Percentiles rank a stretch among this genome's conserved stretches.
phyloP scores from a whole-genome alignment of 306 rosid species.

The Geum urbanum region DNA sequence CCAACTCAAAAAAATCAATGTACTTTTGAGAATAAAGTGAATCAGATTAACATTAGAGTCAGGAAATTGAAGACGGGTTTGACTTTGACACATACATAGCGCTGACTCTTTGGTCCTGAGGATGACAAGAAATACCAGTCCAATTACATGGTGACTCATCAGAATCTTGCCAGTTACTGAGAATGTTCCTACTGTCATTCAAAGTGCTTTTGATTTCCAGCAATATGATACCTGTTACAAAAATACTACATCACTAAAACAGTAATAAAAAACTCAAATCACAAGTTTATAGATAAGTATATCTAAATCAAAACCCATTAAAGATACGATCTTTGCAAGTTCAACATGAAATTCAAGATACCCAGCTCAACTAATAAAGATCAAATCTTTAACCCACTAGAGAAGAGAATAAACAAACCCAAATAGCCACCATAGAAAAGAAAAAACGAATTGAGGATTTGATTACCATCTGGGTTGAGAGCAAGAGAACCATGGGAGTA shows the following conservation, averaged over 20 bases:
- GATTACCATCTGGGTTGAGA: slow-evolving; percentile 71
- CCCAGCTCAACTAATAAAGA: slow-evolving; percentile 2
- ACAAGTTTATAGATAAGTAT: background rate
- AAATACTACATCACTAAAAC: background rate
- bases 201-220: slow-evolving; percentile 66
- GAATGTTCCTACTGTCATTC: slow-evolving; percentile 67
- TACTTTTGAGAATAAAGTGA: slow-evolving; percentile 4
- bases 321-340: background rate
- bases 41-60: slow-evolving; percentile 1
- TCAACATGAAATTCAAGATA: background rate
- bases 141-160: slow-evolving; percentile 85
- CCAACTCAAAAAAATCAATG: slow-evolving; percentile 5
- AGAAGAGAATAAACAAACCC: too few relatives aligned
- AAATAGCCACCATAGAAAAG: background rate
- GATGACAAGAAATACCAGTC: slow-evolving; percentile 89
- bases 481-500: slow-evolving; percentile 45
- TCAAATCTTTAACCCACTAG: slow-evolving; percentile 1
- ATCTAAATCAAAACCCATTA: background rate
- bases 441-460: slow-evolving; percentile 12
- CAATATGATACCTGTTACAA: slow-evolving; percentile 59
- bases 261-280: background rate
- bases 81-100: slow-evolving; percentile 51
- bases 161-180: slow-evolving; percentile 62
- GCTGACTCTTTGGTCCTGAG: slow-evolving; percentile 63
- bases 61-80: background rate